A percentile compares a stretch with the other conserved stretches of the same genome.
Conservation (phyloP, 805 yeast species). For the Schwanniomyces occidentalis region DNA sequence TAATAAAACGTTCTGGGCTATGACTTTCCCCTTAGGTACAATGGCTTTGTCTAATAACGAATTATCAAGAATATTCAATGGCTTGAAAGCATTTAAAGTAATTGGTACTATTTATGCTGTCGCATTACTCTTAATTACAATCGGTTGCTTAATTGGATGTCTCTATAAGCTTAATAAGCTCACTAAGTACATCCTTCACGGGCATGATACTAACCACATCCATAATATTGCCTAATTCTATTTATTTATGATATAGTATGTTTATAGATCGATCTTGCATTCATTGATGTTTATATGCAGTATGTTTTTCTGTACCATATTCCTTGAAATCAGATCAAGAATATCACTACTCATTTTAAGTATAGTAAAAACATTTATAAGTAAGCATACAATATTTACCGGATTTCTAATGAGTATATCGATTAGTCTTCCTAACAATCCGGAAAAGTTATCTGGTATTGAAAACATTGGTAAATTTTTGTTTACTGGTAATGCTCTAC, state of each 20-base stretch:
- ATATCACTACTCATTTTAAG: too few relatives aligned
- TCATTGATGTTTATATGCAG: too few relatives aligned
- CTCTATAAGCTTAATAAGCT: slow-evolving; percentile 11
- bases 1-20: slow-evolving; percentile 53
- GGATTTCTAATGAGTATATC: slow-evolving; percentile 11
- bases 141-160: slow-evolving; percentile 34
- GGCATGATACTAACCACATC: background rate
- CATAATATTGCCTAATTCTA: background rate
- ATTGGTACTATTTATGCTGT: slow-evolving; percentile 62
- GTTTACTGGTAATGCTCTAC: background rate
- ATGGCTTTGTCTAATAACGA: slow-evolving; percentile 62
- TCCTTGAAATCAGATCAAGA: too few relatives aligned
- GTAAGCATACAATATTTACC: too few relatives aligned
- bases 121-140: slow-evolving; percentile 45
- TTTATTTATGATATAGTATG: too few relatives aligned
- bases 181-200: background rate
- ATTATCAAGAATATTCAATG: slow-evolving; percentile 46
- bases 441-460: slow-evolving; percentile 1
- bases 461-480: slow-evolving; percentile 3
- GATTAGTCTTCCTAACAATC: slow-evolving; percentile 7
- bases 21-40: slow-evolving; percentile 90
- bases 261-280: too few relatives aligned
- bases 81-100: slow-evolving; percentile 59
- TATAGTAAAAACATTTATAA: too few relatives aligned
- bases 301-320: too few relatives aligned